phyloP scores from a whole-genome alignment of 345 rosid genomes.

The Hypericum perforatum region DNA sequence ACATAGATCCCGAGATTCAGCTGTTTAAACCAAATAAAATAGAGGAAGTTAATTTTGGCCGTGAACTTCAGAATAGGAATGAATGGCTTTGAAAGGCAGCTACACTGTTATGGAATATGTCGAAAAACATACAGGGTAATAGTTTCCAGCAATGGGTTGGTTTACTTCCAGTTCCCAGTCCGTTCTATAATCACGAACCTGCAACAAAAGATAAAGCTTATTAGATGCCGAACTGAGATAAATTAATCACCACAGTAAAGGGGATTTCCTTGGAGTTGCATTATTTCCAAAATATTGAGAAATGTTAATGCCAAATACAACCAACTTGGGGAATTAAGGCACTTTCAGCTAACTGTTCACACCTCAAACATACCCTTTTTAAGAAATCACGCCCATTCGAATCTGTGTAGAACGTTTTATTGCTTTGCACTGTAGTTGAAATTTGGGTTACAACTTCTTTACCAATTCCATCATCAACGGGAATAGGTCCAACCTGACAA shows the following conservation, averaged over 20 bases:
- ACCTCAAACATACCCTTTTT: constrained; percentile 39
- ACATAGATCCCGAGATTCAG: constrained; percentile 82
- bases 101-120: no score
- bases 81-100: no score
- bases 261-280: not conserved
- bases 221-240: constrained; percentile 7
- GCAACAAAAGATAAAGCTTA: constrained; percentile 19
- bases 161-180: constrained; percentile 92
- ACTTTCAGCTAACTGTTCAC: not conserved
- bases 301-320: not conserved
- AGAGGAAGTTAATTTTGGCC: not conserved
- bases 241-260: constrained; percentile 1
- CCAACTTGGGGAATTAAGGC: not conserved
- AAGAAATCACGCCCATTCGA: constrained; percentile 82
- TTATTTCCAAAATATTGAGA: not conserved
- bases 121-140: constrained; percentile 68
- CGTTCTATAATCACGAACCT: constrained; percentile 84
- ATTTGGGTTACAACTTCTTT: constrained; percentile 69
- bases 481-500: constrained; percentile 59
- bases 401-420: constrained; percentile 67
- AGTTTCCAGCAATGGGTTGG: constrained; percentile 91
- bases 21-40: constrained; percentile 30
- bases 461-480: constrained; percentile 58
- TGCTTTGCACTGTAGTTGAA: constrained; percentile 40
- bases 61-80: no score